Evolutionary conservation across 192 early-diverging fungal species (phyloP).

Genomic region (Coemansia sp.): DNA sequence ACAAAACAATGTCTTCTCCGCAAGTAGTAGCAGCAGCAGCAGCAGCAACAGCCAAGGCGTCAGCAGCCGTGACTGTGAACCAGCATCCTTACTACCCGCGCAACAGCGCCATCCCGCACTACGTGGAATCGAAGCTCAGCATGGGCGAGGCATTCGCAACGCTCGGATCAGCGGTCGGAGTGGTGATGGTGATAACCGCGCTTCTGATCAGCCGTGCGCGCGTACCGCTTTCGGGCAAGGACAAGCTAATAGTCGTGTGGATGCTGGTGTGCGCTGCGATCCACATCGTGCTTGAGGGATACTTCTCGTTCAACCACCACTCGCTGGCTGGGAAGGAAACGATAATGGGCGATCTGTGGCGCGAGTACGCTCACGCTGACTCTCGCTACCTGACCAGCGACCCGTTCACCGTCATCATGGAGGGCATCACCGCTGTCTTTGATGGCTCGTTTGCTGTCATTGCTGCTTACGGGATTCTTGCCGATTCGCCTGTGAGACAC

Average conservation of each 20-base stretch:
- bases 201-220: conserved; percentile 30
- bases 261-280: conserved; percentile 79
- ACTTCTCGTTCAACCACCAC: conserved; percentile 72
- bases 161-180: conserved; percentile 28
- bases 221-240: conserved; percentile 29
- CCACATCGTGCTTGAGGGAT: conserved; percentile 84
- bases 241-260: conserved; percentile 73
- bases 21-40: background rate
- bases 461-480: conserved; percentile 59
- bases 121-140: conserved; percentile 40
- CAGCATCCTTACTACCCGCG: conserved; percentile 50
- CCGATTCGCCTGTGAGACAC: conserved; percentile 58
- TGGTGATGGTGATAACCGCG: conserved; percentile 16
- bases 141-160: conserved; percentile 31
- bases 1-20: background rate
- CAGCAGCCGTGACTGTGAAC: no score
- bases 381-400: conserved; percentile 87
- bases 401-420: conserved; percentile 81
- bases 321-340: conserved; percentile 67
- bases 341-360: conserved; percentile 80
- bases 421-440: conserved; percentile 81
- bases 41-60: background rate
- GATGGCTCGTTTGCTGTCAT: conserved; percentile 65
- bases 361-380: conserved; percentile 88
- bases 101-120: conserved; percentile 38